Evolutionary conservation across 73 alveolate species (phyloP).

Genomic region (Stentor coeruleus): DNA sequence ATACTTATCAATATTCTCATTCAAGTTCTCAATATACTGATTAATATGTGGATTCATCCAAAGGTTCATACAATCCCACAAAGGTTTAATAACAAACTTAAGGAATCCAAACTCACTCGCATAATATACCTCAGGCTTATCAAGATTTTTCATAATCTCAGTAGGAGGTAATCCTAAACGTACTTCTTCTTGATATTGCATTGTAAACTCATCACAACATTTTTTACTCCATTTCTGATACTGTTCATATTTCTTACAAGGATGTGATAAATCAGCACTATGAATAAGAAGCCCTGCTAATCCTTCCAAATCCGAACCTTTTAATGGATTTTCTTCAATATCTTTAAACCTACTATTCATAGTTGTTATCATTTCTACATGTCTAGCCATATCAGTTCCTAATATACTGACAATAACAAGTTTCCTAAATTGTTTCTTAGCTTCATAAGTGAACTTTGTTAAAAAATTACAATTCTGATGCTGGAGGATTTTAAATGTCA

Average conservation of each 20-base stretch:
- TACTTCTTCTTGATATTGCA: slow-evolving; percentile 8
- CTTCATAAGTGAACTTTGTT: slow-evolving; percentile 31
- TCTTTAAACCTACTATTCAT: slow-evolving; percentile 22
- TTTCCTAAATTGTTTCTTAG: slow-evolving; percentile 56
- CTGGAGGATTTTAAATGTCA: slow-evolving; percentile 55
- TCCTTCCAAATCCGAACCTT: slow-evolving; percentile 9
- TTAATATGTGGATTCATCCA: not conserved
- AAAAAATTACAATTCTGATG: slow-evolving; percentile 42
- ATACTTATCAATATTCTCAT: not conserved
- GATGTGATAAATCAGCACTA: slow-evolving; percentile 6
- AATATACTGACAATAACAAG: slow-evolving; percentile 67
- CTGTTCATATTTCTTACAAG: not conserved
- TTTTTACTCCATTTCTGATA: not conserved
- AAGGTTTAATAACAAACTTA: slow-evolving; percentile 14
- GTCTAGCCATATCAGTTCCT: slow-evolving; percentile 88
- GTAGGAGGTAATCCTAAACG: not conserved
- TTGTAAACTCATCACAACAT: not conserved
- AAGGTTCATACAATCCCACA: slow-evolving; percentile 11
- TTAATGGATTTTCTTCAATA: slow-evolving; percentile 10
- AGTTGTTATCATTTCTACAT: slow-evolving; percentile 38
- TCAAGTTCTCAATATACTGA: not conserved
- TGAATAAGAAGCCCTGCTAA: not conserved
- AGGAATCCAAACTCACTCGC: not conserved
- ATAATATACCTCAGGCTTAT: slow-evolving; percentile 14
- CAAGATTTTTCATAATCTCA: not conserved